phyloP scores from a whole-genome alignment of 345 rosid species.

The Eucalyptus regnans region DNA sequence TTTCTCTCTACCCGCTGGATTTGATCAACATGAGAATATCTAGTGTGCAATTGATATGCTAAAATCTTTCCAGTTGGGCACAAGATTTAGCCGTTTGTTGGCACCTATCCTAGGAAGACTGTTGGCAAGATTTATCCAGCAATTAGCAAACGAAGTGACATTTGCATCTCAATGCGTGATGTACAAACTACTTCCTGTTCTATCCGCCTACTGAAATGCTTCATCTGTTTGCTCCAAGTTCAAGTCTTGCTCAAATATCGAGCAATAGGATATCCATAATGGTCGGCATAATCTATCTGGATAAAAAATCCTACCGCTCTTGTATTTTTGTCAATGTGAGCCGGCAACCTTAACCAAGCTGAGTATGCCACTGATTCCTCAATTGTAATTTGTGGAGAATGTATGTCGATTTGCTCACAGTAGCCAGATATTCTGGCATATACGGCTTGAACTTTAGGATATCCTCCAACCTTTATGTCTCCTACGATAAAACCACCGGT shows the following conservation, averaged over 20 bases:
- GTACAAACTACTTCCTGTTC: not conserved
- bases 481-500: constrained; percentile 27
- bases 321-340: constrained; percentile 6
- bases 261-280: not conserved
- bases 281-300: not conserved
- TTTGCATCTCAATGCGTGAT: not conserved
- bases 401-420: constrained; percentile 33
- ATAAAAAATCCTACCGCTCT: constrained; percentile 18
- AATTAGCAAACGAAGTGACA: not conserved
- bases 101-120: not conserved
- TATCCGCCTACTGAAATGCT: not conserved
- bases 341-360: constrained; percentile 23
- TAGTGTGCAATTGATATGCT: not conserved
- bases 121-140: not conserved
- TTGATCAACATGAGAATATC: not conserved
- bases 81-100: not conserved
- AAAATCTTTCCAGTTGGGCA: not conserved
- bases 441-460: constrained; percentile 27
- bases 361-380: constrained; percentile 30
- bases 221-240: not conserved
- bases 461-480: constrained; percentile 23
- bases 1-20: not conserved
- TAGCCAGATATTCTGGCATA: constrained; percentile 34
- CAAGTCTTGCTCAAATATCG: not conserved
- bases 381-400: constrained; percentile 27